A percentile compares a stretch with the other conserved stretches of the same genome.
Evolutionary conservation across 768 basidiomycete genomes (phyloP).

Genomic region (Tylopilus sp.): DNA sequence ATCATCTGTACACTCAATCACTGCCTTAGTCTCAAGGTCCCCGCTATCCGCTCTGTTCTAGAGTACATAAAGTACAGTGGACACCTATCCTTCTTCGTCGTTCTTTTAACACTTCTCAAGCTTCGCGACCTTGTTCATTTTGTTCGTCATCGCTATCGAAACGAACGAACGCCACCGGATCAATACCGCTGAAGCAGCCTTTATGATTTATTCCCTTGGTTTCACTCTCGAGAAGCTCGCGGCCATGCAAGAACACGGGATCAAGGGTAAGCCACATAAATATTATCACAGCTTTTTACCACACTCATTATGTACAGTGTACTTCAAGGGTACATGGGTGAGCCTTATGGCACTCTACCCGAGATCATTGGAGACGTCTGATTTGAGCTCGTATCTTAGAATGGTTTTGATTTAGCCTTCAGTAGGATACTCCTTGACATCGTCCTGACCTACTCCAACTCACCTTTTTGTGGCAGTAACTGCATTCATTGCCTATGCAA

Average conservation of each 20-base stretch:
- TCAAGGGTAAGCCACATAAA: conserved; percentile 75
- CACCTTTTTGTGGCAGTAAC: conserved; percentile 49
- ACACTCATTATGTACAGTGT: conserved; percentile 44
- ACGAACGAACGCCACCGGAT: conserved; percentile 56
- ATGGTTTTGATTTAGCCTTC: conserved; percentile 92
- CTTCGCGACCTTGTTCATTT: conserved; percentile 75
- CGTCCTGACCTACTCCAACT: background rate
- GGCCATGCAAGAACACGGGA: conserved; percentile 93
- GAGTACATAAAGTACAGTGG: conserved; percentile 76
- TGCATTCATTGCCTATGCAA: conserved; percentile 70
- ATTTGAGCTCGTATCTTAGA: conserved; percentile 40
- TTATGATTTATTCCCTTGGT: conserved; percentile 77
- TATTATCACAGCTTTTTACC: background rate
- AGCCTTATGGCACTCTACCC: conserved; percentile 11
- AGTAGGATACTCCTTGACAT: conserved; percentile 39
- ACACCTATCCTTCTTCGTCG: background rate
- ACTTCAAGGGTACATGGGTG: conserved; percentile 85
- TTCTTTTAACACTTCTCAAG: conserved; percentile 25
- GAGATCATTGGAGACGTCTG: conserved; percentile 13
- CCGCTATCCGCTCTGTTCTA: conserved; percentile 83
- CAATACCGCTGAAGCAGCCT: conserved; percentile 64
- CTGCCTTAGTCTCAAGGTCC: conserved; percentile 75
- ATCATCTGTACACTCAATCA: background rate
- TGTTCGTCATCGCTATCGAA: conserved; percentile 81
- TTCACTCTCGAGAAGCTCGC: conserved; percentile 92